Conservation (phyloP, 257 asterid genomes). For the Eucommia ulmoides region DNA sequence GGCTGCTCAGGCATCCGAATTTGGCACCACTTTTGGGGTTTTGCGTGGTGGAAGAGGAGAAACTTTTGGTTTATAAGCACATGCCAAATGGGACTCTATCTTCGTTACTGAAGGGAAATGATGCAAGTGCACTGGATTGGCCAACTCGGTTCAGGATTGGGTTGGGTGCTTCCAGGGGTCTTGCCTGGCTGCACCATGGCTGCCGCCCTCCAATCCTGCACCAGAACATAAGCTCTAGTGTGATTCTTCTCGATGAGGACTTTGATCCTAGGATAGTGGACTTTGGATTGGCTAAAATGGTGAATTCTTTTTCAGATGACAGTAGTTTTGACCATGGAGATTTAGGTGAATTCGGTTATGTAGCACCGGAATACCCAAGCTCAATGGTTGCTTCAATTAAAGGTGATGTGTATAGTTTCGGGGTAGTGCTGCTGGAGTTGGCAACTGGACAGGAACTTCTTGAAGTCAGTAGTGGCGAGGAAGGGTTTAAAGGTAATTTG, state of each 20-base stretch:
- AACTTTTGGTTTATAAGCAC: conserved; percentile 80
- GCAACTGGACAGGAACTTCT: conserved; percentile 77
- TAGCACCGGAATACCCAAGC: conserved; percentile 51
- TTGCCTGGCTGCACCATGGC: conserved; percentile 97
- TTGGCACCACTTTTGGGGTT: conserved; percentile 84
- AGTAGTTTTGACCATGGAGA: conserved; percentile 36
- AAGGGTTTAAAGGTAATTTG: conserved; percentile 53
- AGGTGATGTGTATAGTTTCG: conserved; percentile 58
- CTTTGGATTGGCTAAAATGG: conserved; percentile 64
- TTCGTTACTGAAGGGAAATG: conserved; percentile 35
- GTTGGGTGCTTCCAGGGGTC: conserved; percentile 79
- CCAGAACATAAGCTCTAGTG: conserved; percentile 64
- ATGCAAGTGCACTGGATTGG: conserved; percentile 56
- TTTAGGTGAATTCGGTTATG: conserved; percentile 50
- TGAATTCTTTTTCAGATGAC: conserved; percentile 31
- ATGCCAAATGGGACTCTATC: conserved; percentile 69
- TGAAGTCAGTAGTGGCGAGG: conserved; percentile 40
- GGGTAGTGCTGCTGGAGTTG: conserved; percentile 62
- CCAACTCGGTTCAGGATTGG: conserved; percentile 67
- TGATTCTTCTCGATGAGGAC: conserved; percentile 82
- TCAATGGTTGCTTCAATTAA: conserved; percentile 51
- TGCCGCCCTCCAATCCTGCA: conserved; percentile 80
- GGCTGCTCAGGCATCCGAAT: conserved; percentile 90
- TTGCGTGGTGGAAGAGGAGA: conserved; percentile 85
- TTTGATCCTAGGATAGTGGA: conserved; percentile 85